Percentiles rank a stretch among this genome's conserved stretches.
Conservation (phyloP, 371 early-diverging fungal species). For the Actinomucor elegans region DNA sequence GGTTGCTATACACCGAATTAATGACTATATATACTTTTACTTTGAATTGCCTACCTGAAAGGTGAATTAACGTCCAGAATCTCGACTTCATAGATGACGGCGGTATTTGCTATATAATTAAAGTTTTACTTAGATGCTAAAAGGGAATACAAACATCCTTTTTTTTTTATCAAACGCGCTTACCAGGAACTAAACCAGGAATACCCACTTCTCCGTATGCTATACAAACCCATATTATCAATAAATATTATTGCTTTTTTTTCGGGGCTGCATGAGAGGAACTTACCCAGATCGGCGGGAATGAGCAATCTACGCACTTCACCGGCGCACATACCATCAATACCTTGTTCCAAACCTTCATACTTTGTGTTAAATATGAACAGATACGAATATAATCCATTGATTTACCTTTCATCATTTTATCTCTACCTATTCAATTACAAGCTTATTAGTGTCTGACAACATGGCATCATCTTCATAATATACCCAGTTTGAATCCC, state of each 20-base stretch:
- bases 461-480: background rate
- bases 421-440: slow-evolving; percentile 25
- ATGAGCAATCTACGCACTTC: slow-evolving; percentile 67
- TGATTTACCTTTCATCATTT: slow-evolving; percentile 27
- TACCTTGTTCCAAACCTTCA: slow-evolving; percentile 66
- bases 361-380: background rate
- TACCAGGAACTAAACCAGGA: slow-evolving; percentile 38
- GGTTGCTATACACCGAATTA: slow-evolving; percentile 20
- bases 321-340: slow-evolving; percentile 71
- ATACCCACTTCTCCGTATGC: slow-evolving; percentile 38
- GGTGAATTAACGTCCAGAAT: slow-evolving; percentile 26
- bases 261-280: too few species aligned
- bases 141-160: too few species aligned
- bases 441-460: background rate
- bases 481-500: slow-evolving; percentile 27
- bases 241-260: background rate
- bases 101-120: slow-evolving; percentile 28
- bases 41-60: slow-evolving; percentile 24
- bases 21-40: background rate
- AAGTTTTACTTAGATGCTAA: background rate
- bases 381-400: background rate
- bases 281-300: slow-evolving; percentile 50
- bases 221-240: background rate
- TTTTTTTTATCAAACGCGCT: background rate
- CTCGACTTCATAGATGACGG: slow-evolving; percentile 42